These are phyloP conservation scores for Grigorovia jiainica DNA, from an alignment of 805 yeast genomes.

Conservation along the genomic window DNA sequence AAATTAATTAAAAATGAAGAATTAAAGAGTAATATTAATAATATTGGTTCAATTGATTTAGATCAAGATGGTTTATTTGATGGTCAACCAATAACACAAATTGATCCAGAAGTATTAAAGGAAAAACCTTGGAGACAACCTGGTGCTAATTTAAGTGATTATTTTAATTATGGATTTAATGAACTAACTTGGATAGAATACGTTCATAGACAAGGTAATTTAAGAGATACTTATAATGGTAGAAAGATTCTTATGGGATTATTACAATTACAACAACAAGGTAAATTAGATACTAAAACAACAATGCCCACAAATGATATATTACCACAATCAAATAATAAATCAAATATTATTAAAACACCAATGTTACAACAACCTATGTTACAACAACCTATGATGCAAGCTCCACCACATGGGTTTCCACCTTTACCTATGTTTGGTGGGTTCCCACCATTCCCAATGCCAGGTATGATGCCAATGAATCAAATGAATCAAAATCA, in stretches of 20 bases:
- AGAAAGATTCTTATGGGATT: slow-evolving; percentile 61
- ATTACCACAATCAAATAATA: slow-evolving; percentile 2
- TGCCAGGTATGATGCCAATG: slow-evolving; percentile 33
- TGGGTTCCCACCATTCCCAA: slow-evolving; percentile 29
- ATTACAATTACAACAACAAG: slow-evolving; percentile 28
- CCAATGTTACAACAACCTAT: slow-evolving; percentile 3
- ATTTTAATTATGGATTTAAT: slow-evolving; percentile 93
- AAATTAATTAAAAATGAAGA: slow-evolving; percentile 1
- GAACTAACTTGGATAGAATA: slow-evolving; percentile 95
- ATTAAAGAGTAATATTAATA: background rate
- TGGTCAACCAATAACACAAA: slow-evolving; percentile 74
- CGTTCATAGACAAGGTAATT: slow-evolving; percentile 75
- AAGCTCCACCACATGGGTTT: slow-evolving; percentile 22
- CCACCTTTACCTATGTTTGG: slow-evolving; percentile 29
- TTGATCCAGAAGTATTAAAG: slow-evolving; percentile 69
- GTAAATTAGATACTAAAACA: slow-evolving; percentile 35
- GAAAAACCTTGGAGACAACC: slow-evolving; percentile 99
- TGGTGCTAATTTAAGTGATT: slow-evolving; percentile 90
- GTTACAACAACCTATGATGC: slow-evolving; percentile 1
- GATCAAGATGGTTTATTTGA: slow-evolving; percentile 37
- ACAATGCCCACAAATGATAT: background rate
- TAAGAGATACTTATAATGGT: slow-evolving; percentile 73
- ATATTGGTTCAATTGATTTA: slow-evolving; percentile 23
- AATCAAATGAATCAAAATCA: slow-evolving; percentile 14
- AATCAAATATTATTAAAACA: background rate